phyloP scores from a whole-genome alignment of 1,139 yeast genomes.

The Blastobotrys proliferans region DNA sequence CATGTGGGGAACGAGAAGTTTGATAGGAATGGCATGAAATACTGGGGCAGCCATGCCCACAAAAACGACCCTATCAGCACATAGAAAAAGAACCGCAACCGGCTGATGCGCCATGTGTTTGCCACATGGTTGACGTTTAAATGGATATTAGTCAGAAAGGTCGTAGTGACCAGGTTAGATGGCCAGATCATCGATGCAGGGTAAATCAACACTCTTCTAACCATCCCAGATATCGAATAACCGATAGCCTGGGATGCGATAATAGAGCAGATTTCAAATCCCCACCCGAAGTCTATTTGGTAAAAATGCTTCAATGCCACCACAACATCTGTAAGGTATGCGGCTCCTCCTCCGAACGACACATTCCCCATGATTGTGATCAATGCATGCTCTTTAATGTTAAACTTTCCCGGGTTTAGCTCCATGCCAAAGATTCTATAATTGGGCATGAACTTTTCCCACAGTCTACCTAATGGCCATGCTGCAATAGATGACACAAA shows the following conservation, averaged over 20 bases:
- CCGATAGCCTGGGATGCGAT: conserved; percentile 61
- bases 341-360: conserved; percentile 56
- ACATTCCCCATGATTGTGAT: conserved; percentile 59
- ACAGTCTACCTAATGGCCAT: conserved; percentile 56
- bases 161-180: conserved; percentile 40
- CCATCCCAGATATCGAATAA: conserved; percentile 60
- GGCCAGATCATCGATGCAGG: conserved; percentile 72
- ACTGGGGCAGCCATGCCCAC: conserved; percentile 58
- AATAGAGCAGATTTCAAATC: conserved; percentile 48
- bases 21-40: conserved; percentile 48
- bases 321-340: conserved; percentile 58
- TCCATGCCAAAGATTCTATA: conserved; percentile 40
- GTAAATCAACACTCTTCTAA: conserved; percentile 52
- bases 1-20: conserved; percentile 52
- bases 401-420: conserved; percentile 61
- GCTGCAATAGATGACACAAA: conserved; percentile 57
- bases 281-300: conserved; percentile 45
- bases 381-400: conserved; percentile 60
- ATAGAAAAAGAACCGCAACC: conserved; percentile 45
- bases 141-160: conserved; percentile 59
- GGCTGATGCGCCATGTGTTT: conserved; percentile 51
- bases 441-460: conserved; percentile 50
- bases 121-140: conserved; percentile 55
- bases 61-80: conserved; percentile 41
- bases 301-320: conserved; percentile 52